These are phyloP conservation scores for Phytophthora fragariae DNA, from an alignment of 352 stramenopile genomes.

Conservation along the genomic window DNA sequence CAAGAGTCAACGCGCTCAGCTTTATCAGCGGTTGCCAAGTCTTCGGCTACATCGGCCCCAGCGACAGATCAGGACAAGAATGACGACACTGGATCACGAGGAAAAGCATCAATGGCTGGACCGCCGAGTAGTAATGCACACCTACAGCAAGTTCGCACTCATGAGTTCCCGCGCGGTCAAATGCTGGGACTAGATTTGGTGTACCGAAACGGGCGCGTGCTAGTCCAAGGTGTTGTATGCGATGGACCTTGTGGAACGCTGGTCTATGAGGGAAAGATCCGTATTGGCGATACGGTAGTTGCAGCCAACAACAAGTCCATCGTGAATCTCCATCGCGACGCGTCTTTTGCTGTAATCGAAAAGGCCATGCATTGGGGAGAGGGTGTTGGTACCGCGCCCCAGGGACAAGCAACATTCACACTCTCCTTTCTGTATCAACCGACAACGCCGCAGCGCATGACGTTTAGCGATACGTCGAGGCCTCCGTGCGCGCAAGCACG, in stretches of 20 bases:
- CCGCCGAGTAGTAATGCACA: conserved; percentile 31
- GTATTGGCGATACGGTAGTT: conserved; percentile 81
- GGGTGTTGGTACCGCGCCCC: conserved; percentile 19
- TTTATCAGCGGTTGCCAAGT: conserved; percentile 69
- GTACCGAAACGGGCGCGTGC: conserved; percentile 75
- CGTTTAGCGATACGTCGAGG: conserved; percentile 31
- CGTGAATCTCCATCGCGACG: conserved; percentile 82
- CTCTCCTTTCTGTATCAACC: conserved; percentile 80
- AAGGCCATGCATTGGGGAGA: conserved; percentile 55
- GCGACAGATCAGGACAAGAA: conserved; percentile 17
- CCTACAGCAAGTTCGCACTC: conserved; percentile 66
- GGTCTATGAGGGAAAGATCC: conserved; percentile 70
- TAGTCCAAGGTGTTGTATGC: conserved; percentile 80
- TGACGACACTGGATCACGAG: conserved; percentile 21
- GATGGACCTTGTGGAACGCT: conserved; percentile 68
- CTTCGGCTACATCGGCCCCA: conserved; percentile 23
- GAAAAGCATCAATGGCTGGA: conserved; percentile 12
- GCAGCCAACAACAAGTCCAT: conserved; percentile 84
- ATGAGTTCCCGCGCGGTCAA: conserved; percentile 63
- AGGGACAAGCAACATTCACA: conserved; percentile 52
- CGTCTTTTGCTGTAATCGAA: conserved; percentile 81
- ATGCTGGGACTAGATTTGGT: conserved; percentile 84
- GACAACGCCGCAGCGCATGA: conserved; percentile 39
- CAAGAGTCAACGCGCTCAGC: conserved; percentile 80
- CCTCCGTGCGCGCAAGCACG: conserved; percentile 37